phyloP scores from a whole-genome alignment of 176 grass and related monocot species.

The Guadua angustifolia region DNA sequence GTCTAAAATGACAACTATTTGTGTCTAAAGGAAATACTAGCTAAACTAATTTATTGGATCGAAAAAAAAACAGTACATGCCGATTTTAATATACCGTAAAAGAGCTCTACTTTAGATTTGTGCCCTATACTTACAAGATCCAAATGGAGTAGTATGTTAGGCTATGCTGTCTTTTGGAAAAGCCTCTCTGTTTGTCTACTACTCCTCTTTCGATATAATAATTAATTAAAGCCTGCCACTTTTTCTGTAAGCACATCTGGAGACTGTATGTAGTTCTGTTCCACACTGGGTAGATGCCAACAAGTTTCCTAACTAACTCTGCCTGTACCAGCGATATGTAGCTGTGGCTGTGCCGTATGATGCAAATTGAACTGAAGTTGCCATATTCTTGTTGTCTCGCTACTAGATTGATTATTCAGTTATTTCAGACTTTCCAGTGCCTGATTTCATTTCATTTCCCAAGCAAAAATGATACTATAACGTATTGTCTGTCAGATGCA shows the following conservation, averaged over 20 bases:
- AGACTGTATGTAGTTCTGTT: neutral
- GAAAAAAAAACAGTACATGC: no score
- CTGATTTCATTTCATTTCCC: neutral
- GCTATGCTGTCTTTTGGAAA: constrained; percentile 28
- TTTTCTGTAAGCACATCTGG: constrained; percentile 33
- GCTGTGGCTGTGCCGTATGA: neutral
- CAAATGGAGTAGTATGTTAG: neutral
- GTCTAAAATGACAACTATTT: no score
- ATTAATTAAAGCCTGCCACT: constrained; percentile 16
- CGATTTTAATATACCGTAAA: no score
- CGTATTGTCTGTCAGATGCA: neutral
- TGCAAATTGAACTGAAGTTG: neutral
- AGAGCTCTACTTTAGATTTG: no score
- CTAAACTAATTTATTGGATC: no score
- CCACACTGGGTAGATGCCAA: neutral
- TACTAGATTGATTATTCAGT: neutral
- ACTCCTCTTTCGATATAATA: neutral
- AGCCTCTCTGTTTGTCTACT: constrained; percentile 27
- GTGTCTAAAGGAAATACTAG: no score
- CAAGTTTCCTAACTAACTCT: neutral
- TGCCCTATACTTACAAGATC: neutral
- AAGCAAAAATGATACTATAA: neutral
- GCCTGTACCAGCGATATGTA: neutral
- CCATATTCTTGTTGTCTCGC: neutral
- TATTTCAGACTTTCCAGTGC: neutral